phyloP scores from a whole-genome alignment of 106 monocot species.

The Dioscorea dumetorum region DNA sequence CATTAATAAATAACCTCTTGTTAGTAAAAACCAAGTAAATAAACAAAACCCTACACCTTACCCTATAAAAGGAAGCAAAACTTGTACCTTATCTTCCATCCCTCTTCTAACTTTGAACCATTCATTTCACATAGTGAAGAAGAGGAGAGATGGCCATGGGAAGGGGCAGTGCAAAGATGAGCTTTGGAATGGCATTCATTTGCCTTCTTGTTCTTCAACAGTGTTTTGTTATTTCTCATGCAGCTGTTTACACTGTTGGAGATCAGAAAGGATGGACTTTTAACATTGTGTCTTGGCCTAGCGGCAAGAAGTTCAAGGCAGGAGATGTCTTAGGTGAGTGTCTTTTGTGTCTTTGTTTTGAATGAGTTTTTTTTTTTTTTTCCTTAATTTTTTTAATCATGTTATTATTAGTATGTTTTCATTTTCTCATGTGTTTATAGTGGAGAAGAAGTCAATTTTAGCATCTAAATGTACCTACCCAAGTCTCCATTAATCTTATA shows the following conservation, averaged over 20 bases:
- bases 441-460: no score
- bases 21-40: no score
- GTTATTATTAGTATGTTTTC: neutral
- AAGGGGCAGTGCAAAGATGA: slow-evolving; percentile 23
- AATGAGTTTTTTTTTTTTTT: no score
- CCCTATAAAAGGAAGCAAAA: no score
- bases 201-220: slow-evolving; percentile 3
- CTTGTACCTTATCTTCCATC: no score
- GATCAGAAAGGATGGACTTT: slow-evolving; percentile 32
- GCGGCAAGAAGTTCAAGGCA: slow-evolving; percentile 33
- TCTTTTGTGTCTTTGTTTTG: neutral
- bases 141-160: slow-evolving; percentile 12
- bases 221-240: neutral
- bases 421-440: no score
- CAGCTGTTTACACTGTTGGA: slow-evolving; percentile 25
- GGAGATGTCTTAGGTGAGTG: slow-evolving; percentile 38
- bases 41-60: no score
- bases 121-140: no score
- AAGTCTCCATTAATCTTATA: no score
- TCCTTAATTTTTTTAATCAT: neutral
- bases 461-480: no score
- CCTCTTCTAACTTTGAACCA: no score
- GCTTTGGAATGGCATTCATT: slow-evolving; percentile 3
- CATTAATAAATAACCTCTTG: no score
- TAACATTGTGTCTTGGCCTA: slow-evolving; percentile 23